Percentiles rank a stretch among this genome's conserved stretches.
Evolutionary conservation across 1,139 yeast genomes (phyloP).

Genomic region (Scheffersomyces titani): DNA sequence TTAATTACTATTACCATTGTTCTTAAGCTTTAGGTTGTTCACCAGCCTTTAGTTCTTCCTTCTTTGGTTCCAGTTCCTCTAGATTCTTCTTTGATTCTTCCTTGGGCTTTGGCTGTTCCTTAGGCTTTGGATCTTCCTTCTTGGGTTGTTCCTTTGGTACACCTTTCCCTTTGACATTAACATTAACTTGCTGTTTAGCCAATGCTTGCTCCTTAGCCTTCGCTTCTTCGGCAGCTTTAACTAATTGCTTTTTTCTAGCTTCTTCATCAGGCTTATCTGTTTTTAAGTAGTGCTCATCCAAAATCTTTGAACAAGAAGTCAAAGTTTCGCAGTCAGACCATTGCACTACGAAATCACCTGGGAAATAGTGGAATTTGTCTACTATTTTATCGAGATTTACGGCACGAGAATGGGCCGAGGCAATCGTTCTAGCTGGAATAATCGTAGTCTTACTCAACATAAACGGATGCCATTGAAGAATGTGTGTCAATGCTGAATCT

Average conservation of each 20-base stretch:
- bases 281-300: slow-evolving; percentile 35
- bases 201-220: background rate
- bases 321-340: slow-evolving; percentile 55
- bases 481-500: slow-evolving; percentile 72
- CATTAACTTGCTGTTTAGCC: background rate
- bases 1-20: background rate
- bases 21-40: background rate
- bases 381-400: slow-evolving; percentile 4
- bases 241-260: slow-evolving; percentile 11
- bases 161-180: background rate
- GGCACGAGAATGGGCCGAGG: slow-evolving; percentile 27
- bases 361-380: slow-evolving; percentile 39
- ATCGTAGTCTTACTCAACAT: slow-evolving; percentile 70
- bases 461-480: slow-evolving; percentile 92
- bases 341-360: slow-evolving; percentile 65
- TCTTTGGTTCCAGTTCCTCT: background rate
- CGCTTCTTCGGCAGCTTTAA: background rate
- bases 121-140: background rate
- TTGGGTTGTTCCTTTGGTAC: background rate
- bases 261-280: slow-evolving; percentile 11
- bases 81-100: background rate
- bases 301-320: slow-evolving; percentile 52
- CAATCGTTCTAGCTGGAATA: slow-evolving; percentile 55
- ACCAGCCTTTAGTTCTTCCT: background rate
- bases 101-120: background rate